Conservation (phyloP, 2,329 filamentous ascomycete species). For the Phialocephala subalpina region DNA sequence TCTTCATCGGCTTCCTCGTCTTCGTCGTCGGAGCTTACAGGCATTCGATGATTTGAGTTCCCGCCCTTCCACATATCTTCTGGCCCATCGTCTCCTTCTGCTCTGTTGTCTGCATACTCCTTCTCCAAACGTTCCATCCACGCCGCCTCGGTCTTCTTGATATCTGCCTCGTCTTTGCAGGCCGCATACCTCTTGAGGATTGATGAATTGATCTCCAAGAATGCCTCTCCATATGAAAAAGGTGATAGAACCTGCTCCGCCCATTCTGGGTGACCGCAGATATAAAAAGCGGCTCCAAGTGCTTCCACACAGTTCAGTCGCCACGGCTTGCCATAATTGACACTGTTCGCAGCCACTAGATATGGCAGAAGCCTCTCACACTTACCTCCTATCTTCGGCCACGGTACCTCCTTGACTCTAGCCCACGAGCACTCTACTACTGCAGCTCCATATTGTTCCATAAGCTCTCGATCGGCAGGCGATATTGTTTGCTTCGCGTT, state of each 20-base stretch:
- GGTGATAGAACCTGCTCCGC: slow-evolving; percentile 82
- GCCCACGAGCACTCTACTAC: slow-evolving; percentile 99
- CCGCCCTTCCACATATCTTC: slow-evolving; percentile 90
- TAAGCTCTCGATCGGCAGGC: slow-evolving; percentile 79
- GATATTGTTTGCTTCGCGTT: slow-evolving; percentile 89
- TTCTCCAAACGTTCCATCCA: slow-evolving; percentile 92
- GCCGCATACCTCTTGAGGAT: slow-evolving; percentile 86
- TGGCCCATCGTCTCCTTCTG: slow-evolving; percentile 63
- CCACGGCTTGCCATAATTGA: slow-evolving; percentile 98
- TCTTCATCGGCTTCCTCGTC: slow-evolving; percentile 55
- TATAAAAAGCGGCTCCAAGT: slow-evolving; percentile 89
- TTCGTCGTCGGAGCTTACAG: slow-evolving; percentile 57
- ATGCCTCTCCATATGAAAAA: slow-evolving; percentile 88
- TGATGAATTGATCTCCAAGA: slow-evolving; percentile 88
- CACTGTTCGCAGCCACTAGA: slow-evolving; percentile 93
- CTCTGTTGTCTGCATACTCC: slow-evolving; percentile 84
- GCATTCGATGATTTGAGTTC: slow-evolving; percentile 77
- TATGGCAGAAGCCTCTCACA: slow-evolving; percentile 93
- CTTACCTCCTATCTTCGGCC: slow-evolving; percentile 89
- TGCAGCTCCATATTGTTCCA: slow-evolving; percentile 90
- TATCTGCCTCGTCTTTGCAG: slow-evolving; percentile 79
- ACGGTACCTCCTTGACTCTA: slow-evolving; percentile 88
- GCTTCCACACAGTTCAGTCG: slow-evolving; percentile 95
- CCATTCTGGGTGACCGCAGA: slow-evolving; percentile 93
- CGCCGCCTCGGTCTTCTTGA: slow-evolving; percentile 84